phyloP scores from a whole-genome alignment of 1,284 basidiomycete genomes.

The Volvariella surrecta region DNA sequence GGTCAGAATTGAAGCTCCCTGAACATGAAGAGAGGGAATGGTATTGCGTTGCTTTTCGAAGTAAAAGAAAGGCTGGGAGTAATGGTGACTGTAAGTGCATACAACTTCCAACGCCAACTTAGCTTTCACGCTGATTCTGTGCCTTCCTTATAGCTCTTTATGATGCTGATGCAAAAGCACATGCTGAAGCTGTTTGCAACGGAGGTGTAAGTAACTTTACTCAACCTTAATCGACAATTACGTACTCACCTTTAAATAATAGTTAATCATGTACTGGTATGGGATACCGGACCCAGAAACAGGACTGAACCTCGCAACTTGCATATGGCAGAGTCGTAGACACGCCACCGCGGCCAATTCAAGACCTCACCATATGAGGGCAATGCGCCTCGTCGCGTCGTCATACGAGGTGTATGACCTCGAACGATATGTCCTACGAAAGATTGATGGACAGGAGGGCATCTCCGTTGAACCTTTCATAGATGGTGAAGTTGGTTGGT shows the following conservation, averaged over 20 bases:
- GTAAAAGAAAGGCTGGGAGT: constrained; percentile 62
- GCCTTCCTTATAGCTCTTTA: constrained; percentile 54
- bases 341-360: constrained; percentile 77
- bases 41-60: constrained; percentile 90
- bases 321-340: constrained; percentile 85
- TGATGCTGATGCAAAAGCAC: constrained; percentile 77
- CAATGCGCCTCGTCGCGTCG: constrained; percentile 70
- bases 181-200: constrained; percentile 83
- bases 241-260: not conserved
- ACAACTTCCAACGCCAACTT: constrained; percentile 16
- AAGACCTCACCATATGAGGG: constrained; percentile 71
- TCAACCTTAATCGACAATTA: constrained; percentile 4
- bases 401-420: constrained; percentile 78
- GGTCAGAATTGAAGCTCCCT: constrained; percentile 64
- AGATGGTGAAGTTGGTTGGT: constrained; percentile 69
- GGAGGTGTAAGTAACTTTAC: constrained; percentile 53
- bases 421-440: constrained; percentile 67
- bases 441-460: constrained; percentile 46
- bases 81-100: constrained; percentile 56
- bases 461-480: constrained; percentile 53
- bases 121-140: constrained; percentile 3
- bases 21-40: constrained; percentile 71
- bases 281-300: constrained; percentile 71
- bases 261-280: constrained; percentile 86
- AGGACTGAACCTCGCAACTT: constrained; percentile 87